A percentile compares a stretch with the other conserved stretches of the same genome.
Conservation (phyloP, 176 grass and related monocot species). For the Carex cristatella region DNA sequence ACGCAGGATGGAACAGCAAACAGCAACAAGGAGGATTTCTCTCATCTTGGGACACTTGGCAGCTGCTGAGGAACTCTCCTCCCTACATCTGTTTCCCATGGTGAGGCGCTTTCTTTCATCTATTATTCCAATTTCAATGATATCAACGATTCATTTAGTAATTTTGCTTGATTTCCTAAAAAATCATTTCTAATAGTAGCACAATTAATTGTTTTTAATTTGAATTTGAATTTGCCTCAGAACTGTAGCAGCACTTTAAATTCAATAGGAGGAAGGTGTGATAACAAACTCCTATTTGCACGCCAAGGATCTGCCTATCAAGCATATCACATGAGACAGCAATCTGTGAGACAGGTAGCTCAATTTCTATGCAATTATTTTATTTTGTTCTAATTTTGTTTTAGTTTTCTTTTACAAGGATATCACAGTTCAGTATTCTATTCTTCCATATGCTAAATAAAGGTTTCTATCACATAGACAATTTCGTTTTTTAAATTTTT, state of each 20-base stretch:
- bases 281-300: constrained; percentile 33
- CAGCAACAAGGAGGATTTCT: constrained; percentile 17
- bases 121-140: not conserved
- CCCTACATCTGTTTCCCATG: constrained; percentile 26
- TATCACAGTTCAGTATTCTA: not conserved
- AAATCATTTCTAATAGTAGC: too few species aligned
- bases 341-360: not conserved
- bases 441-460: not conserved
- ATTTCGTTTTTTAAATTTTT: too few species aligned
- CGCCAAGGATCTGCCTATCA: constrained; percentile 32
- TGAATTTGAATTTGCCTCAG: constrained; percentile 4
- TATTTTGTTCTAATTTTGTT: not conserved
- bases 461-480: too few species aligned
- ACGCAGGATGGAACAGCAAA: constrained; percentile 19
- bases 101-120: constrained; percentile 2
- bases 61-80: not conserved
- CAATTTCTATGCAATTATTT: not conserved
- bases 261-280: constrained; percentile 6
- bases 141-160: not conserved
- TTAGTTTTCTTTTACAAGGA: not conserved
- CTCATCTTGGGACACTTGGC: constrained; percentile 26
- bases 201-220: not conserved
- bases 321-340: constrained; percentile 28
- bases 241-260: constrained; percentile 39
- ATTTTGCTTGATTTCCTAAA: not conserved